Base-by-base conservation (phyloP, 2,329 filamentous ascomycete genomes). In the Triangularia verruculosa region DNA sequence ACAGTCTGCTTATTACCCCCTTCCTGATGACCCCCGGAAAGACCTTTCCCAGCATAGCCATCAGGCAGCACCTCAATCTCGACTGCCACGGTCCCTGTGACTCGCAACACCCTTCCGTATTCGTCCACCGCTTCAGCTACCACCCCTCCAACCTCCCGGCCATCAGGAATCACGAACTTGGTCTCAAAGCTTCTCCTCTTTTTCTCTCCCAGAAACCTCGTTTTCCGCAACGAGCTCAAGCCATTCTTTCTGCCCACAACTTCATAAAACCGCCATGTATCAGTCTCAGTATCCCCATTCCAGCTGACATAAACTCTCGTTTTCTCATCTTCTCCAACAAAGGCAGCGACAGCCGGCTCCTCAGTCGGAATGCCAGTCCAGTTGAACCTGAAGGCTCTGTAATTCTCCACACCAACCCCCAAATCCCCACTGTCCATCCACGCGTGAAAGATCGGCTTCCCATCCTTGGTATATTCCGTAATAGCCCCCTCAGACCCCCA, bases 401-500 rank as follows among this genome's bases (percentile, higher is more conserved):
- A 88, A 59, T 81, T 84, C 69, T 82, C 78, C 2, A 83, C 78
- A 70, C 71, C 72, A 68, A 72, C 70, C 63, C 71, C 73, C 65
- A 78, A 61, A 59, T 71, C 55, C 68, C 78, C 69, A 1, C 73
- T 72, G 57, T 76, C 77, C 32, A 85, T 75, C 68, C 82, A 82
- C 2, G 77, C 77, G 64, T 86, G 82, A 75, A 85, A 85, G 17
- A 87, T 74, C 3, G 80, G 71, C 8, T 77, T 72, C 8, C 84
- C 84, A n/a, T 81, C 77, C 1, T 74, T 68, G 0, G 76, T 75
- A 68, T 82, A 78, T 67, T 82, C 81, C 6, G 80, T 83, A 22
- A 81, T 69, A 2, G 78, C 79, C 0, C 80, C 80, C 17, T 79
- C 77, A 0, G 78, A 79, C 4, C 85, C 84, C 84, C 84, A 88